Evolutionary conservation across 2,329 filamentous ascomycete species (phyloP).

Genomic region (Diaporthe capsici): DNA sequence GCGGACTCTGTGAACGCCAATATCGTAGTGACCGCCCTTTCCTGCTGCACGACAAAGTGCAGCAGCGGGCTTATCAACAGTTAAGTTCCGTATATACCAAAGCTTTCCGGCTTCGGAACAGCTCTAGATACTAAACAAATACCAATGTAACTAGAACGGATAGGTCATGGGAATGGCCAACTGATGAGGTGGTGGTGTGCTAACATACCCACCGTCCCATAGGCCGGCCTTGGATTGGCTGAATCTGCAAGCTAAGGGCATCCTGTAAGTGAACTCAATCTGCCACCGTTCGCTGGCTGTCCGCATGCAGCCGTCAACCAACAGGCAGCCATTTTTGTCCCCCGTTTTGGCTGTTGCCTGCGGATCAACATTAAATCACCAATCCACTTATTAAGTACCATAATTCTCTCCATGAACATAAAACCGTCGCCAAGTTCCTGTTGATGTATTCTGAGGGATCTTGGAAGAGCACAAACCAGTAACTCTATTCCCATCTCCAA

Average conservation of each 20-base stretch:
- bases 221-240: not conserved
- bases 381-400: not conserved
- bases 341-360: constrained; percentile 23
- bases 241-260: not conserved
- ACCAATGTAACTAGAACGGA: no score
- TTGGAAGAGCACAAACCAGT: not conserved
- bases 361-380: not conserved
- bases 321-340: constrained; percentile 13
- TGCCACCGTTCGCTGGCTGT: not conserved
- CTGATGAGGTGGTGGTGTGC: not conserved
- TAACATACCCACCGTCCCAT: not conserved
- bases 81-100: no score
- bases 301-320: not conserved
- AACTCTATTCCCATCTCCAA: not conserved
- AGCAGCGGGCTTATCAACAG: no score
- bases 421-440: not conserved
- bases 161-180: not conserved
- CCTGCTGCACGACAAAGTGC: no score
- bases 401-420: not conserved
- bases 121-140: no score
- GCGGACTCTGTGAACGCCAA: no score
- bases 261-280: not conserved
- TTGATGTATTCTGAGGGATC: not conserved
- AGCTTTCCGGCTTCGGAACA: no score
- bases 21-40: no score